Evolutionary conservation across 176 grass and related monocot species (phyloP), one percentile per base, ranked within the genome.

Genomic region (Microstegium vimineum): DNA sequence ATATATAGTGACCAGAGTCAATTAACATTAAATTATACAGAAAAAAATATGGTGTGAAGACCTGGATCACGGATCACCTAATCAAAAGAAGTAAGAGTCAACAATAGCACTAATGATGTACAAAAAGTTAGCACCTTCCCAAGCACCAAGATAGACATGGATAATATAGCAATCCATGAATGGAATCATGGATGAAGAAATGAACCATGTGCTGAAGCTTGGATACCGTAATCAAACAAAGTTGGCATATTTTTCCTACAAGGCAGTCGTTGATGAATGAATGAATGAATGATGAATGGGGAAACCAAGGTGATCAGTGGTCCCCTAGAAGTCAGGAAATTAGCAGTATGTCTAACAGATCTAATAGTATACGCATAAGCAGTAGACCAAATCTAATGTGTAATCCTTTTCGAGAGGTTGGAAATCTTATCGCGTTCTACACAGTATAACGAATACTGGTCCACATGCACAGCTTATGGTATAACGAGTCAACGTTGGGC

Each of bases 321-420:
- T 56, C 76, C 83, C 8, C 37, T 52, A 62, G 49, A 38, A 86
- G 42, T 12, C n/a, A 47, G 51, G 22, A 40, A 62, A 31, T 74
- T 23, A 85, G 42, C 42, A 77, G 6, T 47, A 63, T 18, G 76
- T 41, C 71, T 77, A 77, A 72, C 20, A 35, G 10, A 77, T 52
- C 30, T 54, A 54, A 56, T 56, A 89, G 76, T 82, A 66, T 72
- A 89, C 47, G n/a, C 42, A 65, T 66, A 65, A 57, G 66, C 1
- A 10, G 17, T 86, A 67, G 66, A 86, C 88, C 88, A 90, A 60
- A 86, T 86, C 65, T 66, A 73, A 66, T 20, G 61, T 14, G 5
- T 35, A 81, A 81, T 59, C 5, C 7, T 49, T 74, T 27, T 47
- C 25, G 4, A 69, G 59, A 81, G 22, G 64, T 64, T 43, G 72